Evolutionary conservation across 768 basidiomycete species (phyloP).

Genomic region (Amanita fuliginea): DNA sequence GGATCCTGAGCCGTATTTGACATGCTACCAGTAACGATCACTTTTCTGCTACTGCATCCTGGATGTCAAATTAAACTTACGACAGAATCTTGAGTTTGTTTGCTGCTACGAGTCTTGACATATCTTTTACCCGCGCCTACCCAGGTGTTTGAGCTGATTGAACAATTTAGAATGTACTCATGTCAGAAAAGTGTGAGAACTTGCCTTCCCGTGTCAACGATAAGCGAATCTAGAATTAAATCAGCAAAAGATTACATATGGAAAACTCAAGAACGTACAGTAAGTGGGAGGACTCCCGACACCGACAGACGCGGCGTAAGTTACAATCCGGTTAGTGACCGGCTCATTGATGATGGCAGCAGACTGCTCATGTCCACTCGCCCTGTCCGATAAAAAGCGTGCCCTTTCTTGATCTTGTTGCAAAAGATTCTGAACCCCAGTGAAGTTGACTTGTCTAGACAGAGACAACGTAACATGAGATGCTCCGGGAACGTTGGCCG

Average conservation of each 20-base stretch:
- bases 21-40: conserved; percentile 22
- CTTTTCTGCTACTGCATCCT: not conserved
- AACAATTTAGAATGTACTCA: not conserved
- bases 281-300: conserved; percentile 1
- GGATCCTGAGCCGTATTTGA: conserved; percentile 49
- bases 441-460: too few relatives aligned
- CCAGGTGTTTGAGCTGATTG: conserved; percentile 32
- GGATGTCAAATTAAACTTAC: conserved; percentile 19
- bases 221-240: not conserved
- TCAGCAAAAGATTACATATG: not conserved
- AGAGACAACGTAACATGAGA: too few relatives aligned
- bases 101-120: conserved; percentile 36
- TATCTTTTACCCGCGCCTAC: conserved; percentile 42
- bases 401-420: too few relatives aligned
- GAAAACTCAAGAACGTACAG: not conserved
- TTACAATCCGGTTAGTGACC: not conserved
- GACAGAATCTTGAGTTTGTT: conserved; percentile 32
- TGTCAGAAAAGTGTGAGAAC: not conserved
- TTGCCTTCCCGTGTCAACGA: not conserved
- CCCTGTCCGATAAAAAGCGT: too few relatives aligned
- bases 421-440: too few relatives aligned
- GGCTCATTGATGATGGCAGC: not conserved
- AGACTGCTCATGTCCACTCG: too few relatives aligned
- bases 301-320: not conserved
- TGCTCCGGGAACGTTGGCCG: too few relatives aligned